Conservation (phyloP, 169 alveolate species). For the Eimeria necatrix region DNA sequence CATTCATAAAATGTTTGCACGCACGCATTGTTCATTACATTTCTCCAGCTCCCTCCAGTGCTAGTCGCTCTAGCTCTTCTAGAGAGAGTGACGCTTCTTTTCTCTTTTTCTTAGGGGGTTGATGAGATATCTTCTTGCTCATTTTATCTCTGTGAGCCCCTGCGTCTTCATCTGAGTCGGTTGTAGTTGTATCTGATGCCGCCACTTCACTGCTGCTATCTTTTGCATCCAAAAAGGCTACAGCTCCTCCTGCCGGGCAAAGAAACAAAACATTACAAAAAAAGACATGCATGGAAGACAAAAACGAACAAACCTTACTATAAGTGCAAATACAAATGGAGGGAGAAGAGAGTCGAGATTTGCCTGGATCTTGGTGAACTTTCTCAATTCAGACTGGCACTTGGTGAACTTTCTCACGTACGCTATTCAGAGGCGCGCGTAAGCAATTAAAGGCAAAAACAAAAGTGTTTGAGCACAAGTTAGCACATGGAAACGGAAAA, state of each 20-base stretch:
- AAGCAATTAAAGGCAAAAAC: too few species aligned
- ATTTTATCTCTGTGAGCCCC: not conserved
- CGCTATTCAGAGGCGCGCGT: too few species aligned
- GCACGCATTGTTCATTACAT: not conserved
- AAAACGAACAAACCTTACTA: too few species aligned
- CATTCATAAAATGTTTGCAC: not conserved
- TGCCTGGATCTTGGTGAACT: too few species aligned
- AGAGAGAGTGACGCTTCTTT: not conserved
- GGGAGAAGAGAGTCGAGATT: too few species aligned
- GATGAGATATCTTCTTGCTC: not conserved
- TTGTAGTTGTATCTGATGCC: not conserved
- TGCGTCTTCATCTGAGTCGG: not conserved
- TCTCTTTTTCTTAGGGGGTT: not conserved
- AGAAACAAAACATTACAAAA: too few species aligned
- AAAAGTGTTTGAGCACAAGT: too few species aligned
- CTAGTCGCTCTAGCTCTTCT: constrained; percentile 22
- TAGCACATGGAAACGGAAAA: too few species aligned
- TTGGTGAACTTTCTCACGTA: too few species aligned
- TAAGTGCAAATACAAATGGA: too few species aligned
- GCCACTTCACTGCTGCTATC: not conserved
- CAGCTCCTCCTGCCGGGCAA: not conserved
- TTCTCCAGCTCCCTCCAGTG: not conserved
- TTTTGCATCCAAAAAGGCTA: not conserved
- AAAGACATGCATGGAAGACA: too few species aligned
- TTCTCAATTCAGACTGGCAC: too few species aligned